These are phyloP conservation scores for Fragilaria radians DNA, from an alignment of 108 stramenopile species.

Conservation along the genomic window DNA sequence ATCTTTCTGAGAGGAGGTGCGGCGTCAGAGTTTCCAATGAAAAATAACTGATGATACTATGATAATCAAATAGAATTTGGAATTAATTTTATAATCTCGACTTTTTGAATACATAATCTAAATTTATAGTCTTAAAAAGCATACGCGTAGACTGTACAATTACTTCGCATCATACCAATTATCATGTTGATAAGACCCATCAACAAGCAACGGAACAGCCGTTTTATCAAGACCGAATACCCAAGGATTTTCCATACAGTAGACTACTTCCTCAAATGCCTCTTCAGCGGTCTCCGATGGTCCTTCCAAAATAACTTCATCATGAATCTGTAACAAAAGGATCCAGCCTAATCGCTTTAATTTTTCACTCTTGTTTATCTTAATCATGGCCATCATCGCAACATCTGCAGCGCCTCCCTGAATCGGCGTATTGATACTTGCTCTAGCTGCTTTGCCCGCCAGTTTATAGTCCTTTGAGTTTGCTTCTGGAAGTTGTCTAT, in stretches of 20 bases:
- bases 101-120: background rate
- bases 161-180: conserved; percentile 99
- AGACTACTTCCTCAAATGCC: conserved; percentile 81
- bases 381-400: conserved; percentile 99
- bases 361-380: conserved; percentile 74
- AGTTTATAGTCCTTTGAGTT: conserved; percentile 29
- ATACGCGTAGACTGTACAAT: conserved; percentile 2
- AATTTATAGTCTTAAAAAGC: background rate
- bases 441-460: conserved; percentile 80
- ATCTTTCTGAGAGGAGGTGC: too few relatives aligned
- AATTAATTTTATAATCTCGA: too few relatives aligned
- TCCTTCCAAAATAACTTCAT: conserved; percentile 99
- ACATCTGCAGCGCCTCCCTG: conserved; percentile 99
- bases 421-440: conserved; percentile 99
- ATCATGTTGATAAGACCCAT: conserved; percentile 82
- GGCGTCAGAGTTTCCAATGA: too few relatives aligned
- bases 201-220: conserved; percentile 89
- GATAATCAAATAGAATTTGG: too few relatives aligned
- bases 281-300: conserved; percentile 96
- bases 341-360: conserved; percentile 92
- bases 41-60: too few relatives aligned
- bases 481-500: conserved; percentile 88
- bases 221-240: conserved; percentile 80
- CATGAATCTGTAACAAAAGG: conserved; percentile 97
- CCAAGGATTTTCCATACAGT: conserved; percentile 97